Evolutionary conservation across 2,329 filamentous ascomycete species (phyloP).

Genomic region (Epichloe baconii): DNA sequence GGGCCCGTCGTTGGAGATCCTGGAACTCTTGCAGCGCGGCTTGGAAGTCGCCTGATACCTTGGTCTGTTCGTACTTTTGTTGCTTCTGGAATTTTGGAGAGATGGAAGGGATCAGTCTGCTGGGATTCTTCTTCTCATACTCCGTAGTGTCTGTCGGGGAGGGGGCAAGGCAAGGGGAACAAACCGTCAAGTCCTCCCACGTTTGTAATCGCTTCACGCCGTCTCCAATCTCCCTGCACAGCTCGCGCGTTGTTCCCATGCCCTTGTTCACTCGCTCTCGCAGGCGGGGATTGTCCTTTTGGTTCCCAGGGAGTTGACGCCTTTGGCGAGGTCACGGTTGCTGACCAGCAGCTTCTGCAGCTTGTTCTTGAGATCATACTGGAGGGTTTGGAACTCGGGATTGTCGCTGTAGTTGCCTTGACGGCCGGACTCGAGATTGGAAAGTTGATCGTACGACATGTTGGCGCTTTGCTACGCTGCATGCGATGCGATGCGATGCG

Average conservation of each 20-base stretch:
- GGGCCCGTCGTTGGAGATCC: slow-evolving; percentile 71
- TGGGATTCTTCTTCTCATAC: background rate
- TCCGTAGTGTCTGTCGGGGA: background rate
- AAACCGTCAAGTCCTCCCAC: slow-evolving; percentile 72
- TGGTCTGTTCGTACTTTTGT: slow-evolving; percentile 93
- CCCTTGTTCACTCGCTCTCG: slow-evolving; percentile 81
- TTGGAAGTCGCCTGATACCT: slow-evolving; percentile 87
- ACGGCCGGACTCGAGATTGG: slow-evolving; percentile 66
- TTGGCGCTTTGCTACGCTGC: background rate
- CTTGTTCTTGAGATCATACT: slow-evolving; percentile 72
- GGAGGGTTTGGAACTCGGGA: slow-evolving; percentile 77
- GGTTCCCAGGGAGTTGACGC: slow-evolving; percentile 83
- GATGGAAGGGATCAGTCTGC: background rate
- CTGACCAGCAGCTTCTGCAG: slow-evolving; percentile 82
- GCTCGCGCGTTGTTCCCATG: slow-evolving; percentile 71
- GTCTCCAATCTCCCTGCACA: slow-evolving; percentile 86
- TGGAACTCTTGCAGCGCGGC: slow-evolving; percentile 84
- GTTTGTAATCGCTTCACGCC: slow-evolving; percentile 83
- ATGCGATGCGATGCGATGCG: background rate
- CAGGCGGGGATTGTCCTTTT: slow-evolving; percentile 83
- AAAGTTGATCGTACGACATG: slow-evolving; percentile 90
- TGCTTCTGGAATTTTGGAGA: slow-evolving; percentile 66
- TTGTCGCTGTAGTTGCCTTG: slow-evolving; percentile 78
- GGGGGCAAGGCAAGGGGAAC: slow-evolving; percentile 13
- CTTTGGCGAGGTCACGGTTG: slow-evolving; percentile 70